Evolutionary conservation across 768 basidiomycete species (phyloP).

Genomic region (Macrolepiota dolichaula): DNA sequence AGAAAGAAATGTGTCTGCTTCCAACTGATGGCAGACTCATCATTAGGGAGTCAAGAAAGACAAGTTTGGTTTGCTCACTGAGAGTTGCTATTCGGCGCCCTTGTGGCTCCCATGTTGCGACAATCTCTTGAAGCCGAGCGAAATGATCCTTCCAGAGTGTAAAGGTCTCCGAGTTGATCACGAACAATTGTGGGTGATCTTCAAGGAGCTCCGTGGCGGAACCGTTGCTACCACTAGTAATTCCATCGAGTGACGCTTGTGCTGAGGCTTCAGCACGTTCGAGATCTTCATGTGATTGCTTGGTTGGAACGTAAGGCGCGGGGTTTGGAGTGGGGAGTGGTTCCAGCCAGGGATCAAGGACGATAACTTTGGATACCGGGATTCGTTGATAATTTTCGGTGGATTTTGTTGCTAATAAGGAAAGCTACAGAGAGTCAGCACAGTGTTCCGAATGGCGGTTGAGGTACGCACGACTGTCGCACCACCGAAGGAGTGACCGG

Average conservation of each 20-base stretch:
- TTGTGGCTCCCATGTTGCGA: conserved; percentile 51
- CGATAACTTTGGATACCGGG: conserved; percentile 54
- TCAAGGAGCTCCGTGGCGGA: conserved; percentile 3
- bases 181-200: conserved; percentile 41
- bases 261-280: conserved; percentile 2
- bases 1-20: conserved; percentile 43
- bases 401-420: conserved; percentile 49
- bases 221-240: conserved; percentile 8
- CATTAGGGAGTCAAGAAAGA: conserved; percentile 1
- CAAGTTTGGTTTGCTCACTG: conserved; percentile 27
- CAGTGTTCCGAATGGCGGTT: neutral
- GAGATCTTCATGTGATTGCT: neutral
- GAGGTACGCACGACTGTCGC: conserved; percentile 37
- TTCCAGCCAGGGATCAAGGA: conserved; percentile 85
- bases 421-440: conserved; percentile 38
- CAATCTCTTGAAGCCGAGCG: conserved; percentile 47
- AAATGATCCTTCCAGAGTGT: conserved; percentile 81
- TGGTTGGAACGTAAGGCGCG: conserved; percentile 22
- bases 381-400: conserved; percentile 38
- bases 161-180: conserved; percentile 77
- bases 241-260: conserved; percentile 7
- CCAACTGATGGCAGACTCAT: conserved; percentile 29
- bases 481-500: conserved; percentile 47
- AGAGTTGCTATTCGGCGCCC: conserved; percentile 44
- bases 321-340: conserved; percentile 64